Conservation (phyloP, 2,329 filamentous ascomycete species). For the Microdochium nivale region DNA sequence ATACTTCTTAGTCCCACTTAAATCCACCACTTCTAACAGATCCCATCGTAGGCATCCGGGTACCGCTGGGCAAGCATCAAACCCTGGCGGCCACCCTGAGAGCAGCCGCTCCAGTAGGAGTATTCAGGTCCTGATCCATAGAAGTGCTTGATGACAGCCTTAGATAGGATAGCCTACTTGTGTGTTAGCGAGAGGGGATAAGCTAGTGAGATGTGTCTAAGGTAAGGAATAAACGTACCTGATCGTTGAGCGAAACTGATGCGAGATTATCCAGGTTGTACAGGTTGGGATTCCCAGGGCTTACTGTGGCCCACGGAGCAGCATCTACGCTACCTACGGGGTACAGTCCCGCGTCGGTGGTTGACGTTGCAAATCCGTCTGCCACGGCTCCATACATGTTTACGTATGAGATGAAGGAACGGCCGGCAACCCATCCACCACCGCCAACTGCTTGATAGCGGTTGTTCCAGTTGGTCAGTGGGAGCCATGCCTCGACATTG, state of each 20-base stretch:
- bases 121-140: constrained; percentile 27
- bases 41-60: constrained; percentile 41
- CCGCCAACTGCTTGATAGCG: constrained; percentile 30
- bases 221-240: neutral
- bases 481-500: neutral
- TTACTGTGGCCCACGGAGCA: neutral
- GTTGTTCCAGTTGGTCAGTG: constrained; percentile 19
- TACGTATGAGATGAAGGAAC: constrained; percentile 28
- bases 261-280: neutral
- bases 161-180: constrained; percentile 11
- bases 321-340: neutral
- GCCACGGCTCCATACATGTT: constrained; percentile 18
- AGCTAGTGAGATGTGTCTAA: neutral
- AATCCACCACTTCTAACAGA: too few species aligned
- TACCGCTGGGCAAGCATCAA: constrained; percentile 35
- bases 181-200: neutral
- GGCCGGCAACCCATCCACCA: constrained; percentile 27
- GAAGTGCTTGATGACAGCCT: constrained; percentile 30
- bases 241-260: neutral
- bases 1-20: too few species aligned
- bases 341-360: constrained; percentile 28
- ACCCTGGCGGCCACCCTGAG: constrained; percentile 42
- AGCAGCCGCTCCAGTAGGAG: constrained; percentile 41
- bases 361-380: constrained; percentile 28
- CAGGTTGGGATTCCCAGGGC: neutral